Conservation (phyloP, 129 eudicot genomes). For the Lonicera japonica region DNA sequence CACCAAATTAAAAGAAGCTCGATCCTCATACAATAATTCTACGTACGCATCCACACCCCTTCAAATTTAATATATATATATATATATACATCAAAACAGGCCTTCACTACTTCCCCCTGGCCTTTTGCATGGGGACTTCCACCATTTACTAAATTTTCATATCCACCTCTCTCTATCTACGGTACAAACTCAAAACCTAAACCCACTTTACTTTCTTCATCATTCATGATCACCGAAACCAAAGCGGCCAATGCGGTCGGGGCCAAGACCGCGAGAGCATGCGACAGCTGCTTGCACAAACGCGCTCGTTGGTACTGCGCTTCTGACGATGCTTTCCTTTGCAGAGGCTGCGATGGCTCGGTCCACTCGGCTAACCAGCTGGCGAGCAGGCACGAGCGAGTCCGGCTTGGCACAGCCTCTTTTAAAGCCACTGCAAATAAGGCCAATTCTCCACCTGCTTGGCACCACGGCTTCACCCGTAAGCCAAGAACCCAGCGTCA, state of each 20-base stretch:
- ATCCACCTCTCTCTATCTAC: background rate
- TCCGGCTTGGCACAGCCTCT: slow-evolving; percentile 42
- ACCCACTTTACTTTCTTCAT: slow-evolving; percentile 2
- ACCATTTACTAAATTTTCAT: slow-evolving; percentile 8
- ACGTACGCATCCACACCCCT: too few species aligned
- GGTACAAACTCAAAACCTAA: background rate
- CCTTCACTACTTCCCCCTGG: slow-evolving; percentile 1
- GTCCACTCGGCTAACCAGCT: slow-evolving; percentile 84
- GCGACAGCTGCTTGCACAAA: slow-evolving; percentile 67
- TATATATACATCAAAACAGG: slow-evolving; percentile 14
- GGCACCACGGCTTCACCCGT: slow-evolving; percentile 82
- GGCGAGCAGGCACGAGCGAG: slow-evolving; percentile 75
- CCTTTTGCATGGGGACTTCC: too few species aligned
- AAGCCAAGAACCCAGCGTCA: slow-evolving; percentile 49
- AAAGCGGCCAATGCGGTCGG: slow-evolving; percentile 64
- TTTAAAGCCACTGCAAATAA: slow-evolving; percentile 18
- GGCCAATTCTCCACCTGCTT: slow-evolving; percentile 30
- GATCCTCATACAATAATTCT: slow-evolving; percentile 17
- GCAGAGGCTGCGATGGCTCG: slow-evolving; percentile 62
- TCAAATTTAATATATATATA: background rate
- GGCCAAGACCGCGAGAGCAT: slow-evolving; percentile 75
- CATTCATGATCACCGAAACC: slow-evolving; percentile 23
- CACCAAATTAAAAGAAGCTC: slow-evolving; percentile 2
- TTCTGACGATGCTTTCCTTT: slow-evolving; percentile 87
- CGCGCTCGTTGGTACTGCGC: slow-evolving; percentile 87